Evolutionary conservation across 306 rosid genomes (phyloP), one percentile per base, ranked within the genome.

Genomic region (Prunus salicina): DNA sequence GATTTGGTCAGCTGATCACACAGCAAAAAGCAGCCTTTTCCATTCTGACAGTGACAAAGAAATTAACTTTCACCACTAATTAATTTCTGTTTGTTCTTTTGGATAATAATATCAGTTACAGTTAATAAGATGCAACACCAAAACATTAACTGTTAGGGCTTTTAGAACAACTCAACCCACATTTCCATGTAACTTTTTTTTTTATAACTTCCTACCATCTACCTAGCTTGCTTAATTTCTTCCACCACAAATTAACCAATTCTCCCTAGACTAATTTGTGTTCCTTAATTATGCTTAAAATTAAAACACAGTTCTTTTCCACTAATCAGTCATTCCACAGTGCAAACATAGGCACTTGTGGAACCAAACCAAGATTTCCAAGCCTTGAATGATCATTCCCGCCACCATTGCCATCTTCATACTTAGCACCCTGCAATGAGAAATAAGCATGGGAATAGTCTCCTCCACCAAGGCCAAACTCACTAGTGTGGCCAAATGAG

Each of bases 281-380:
- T 8, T 58, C 46, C 67, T 15, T 14, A 41, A 25, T 49, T 62
- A 8, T 27, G 11, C 72, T n/a, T 38, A 7, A 38, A 38, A 8
- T 45, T 24, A 47, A 24, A 14, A 38, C 43, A 7, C 43, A 7
- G 43, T 7, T 38, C 43, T 38, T 38, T 38, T 12, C 16, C 28
- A 4, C 20, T 22, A 12, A 66, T 78, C 81, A 86, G 66, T 89
- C 96, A 71, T 88, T 91, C 97, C 97, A 92, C 73, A 95, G 74
- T 45, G 97, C 96, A 87, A 95, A 95, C 90, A 89, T 78, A 1
- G 97, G 92, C 72, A 81, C 92, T 75, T 85, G 92, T 83, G 88
- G 93, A 86, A 79, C 96, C 84, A 92, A 67, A 38, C 85, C 92
- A 70, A 85, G 76, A 78, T 58, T 87, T 38, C 89, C 93, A 55